Evolutionary conservation across 176 grass and related monocot genomes (phyloP).

Genomic region (Phragmites australis): DNA sequence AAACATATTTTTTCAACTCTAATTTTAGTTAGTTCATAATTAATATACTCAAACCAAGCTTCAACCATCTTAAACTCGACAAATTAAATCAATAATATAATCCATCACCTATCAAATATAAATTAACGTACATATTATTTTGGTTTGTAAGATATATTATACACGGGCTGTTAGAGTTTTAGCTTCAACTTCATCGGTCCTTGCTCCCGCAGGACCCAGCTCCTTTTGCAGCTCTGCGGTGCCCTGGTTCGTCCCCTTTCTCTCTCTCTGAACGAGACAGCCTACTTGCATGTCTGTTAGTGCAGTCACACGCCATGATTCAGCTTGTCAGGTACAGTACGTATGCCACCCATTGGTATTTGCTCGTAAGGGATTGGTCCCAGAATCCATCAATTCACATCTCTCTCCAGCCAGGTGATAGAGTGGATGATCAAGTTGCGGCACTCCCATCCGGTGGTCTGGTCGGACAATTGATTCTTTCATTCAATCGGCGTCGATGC

Average conservation of each 20-base stretch:
- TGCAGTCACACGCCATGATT: background rate
- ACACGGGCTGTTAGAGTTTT: too few relatives aligned
- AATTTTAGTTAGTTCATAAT: too few relatives aligned
- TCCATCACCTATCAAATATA: too few relatives aligned
- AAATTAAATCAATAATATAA: too few relatives aligned
- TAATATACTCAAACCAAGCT: too few relatives aligned
- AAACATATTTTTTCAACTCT: too few relatives aligned
- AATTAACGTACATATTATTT: too few relatives aligned
- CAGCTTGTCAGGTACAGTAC: background rate
- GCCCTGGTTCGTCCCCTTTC: background rate
- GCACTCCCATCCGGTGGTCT: background rate
- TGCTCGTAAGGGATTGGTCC: conserved; percentile 21
- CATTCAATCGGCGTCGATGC: background rate
- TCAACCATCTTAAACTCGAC: too few relatives aligned
- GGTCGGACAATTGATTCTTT: background rate
- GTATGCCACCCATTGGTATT: background rate
- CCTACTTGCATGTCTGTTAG: conserved; percentile 42
- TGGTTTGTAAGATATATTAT: too few relatives aligned
- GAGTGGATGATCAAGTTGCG: background rate
- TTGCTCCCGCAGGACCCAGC: background rate
- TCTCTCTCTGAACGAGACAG: background rate
- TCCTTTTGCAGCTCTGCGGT: background rate
- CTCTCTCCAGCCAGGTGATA: background rate
- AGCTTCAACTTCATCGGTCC: too few relatives aligned
- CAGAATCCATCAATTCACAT: conserved; percentile 23